These are phyloP conservation scores for Oryza australiensis DNA, from an alignment of 176 grass and related monocot species.

Conservation along the genomic window DNA sequence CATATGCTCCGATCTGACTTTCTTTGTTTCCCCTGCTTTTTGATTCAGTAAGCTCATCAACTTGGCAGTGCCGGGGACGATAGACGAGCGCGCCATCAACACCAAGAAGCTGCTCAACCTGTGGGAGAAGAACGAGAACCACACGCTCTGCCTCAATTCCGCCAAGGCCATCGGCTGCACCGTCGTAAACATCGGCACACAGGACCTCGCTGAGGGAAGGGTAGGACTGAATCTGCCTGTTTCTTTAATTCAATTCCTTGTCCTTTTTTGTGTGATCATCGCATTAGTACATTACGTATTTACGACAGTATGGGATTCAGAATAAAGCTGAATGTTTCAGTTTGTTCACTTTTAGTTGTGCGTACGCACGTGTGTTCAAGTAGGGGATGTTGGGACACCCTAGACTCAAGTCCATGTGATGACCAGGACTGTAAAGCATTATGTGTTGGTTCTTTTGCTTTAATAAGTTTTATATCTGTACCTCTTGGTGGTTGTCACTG, in stretches of 20 bases:
- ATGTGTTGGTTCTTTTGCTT: constrained; percentile 9
- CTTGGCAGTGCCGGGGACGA: constrained; percentile 87
- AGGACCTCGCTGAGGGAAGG: constrained; percentile 92
- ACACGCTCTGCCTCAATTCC: constrained; percentile 91
- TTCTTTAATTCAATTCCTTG: neutral
- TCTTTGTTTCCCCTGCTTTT: neutral
- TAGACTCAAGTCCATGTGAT: constrained; percentile 42
- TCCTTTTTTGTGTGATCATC: neutral
- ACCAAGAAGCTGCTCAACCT: constrained; percentile 84
- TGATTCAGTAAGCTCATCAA: constrained; percentile 83
- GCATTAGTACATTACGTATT: neutral
- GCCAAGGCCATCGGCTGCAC: constrained; percentile 97
- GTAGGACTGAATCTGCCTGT: constrained; percentile 43
- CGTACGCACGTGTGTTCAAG: constrained; percentile 24
- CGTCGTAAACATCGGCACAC: constrained; percentile 92
- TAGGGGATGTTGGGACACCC: constrained; percentile 12
- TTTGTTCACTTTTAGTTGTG: constrained; percentile 25
- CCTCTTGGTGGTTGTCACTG: constrained; percentile 40
- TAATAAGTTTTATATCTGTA: constrained; percentile 31
- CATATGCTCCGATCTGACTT: constrained; percentile 7
- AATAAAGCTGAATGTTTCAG: constrained; percentile 23
- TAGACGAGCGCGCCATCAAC: constrained; percentile 91
- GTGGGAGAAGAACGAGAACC: constrained; percentile 99
- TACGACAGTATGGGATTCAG: constrained; percentile 17
- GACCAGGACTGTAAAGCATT: constrained; percentile 24